A percentile compares a stretch with the other conserved stretches of the same genome.
Conservation (phyloP, 2,329 filamentous ascomycete genomes). For the Pleomassaria siparia region DNA sequence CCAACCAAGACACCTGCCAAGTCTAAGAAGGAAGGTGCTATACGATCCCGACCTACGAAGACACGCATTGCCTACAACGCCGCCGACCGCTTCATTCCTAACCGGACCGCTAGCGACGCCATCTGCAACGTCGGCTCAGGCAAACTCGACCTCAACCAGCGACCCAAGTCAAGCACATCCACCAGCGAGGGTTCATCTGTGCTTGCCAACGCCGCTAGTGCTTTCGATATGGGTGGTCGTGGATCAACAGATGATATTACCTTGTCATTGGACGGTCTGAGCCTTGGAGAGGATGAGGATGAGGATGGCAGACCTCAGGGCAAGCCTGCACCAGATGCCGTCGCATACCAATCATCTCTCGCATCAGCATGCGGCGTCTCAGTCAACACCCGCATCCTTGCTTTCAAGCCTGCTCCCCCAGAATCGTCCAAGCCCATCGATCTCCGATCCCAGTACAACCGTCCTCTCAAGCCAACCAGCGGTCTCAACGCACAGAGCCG, state of each 20-base stretch:
- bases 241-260: constrained; percentile 72
- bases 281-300: constrained; percentile 72
- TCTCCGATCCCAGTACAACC: constrained; percentile 95
- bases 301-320: constrained; percentile 65
- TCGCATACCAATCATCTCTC: constrained; percentile 89
- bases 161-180: constrained; percentile 70
- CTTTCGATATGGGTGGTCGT: constrained; percentile 64
- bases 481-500: constrained; percentile 81
- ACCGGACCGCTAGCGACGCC: constrained; percentile 85
- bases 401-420: constrained; percentile 97
- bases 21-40: constrained; percentile 35
- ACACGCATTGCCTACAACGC: constrained; percentile 59
- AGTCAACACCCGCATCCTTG: constrained; percentile 91
- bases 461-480: constrained; percentile 78
- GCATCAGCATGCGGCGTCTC: constrained; percentile 90
- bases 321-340: constrained; percentile 81
- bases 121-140: constrained; percentile 78
- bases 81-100: constrained; percentile 94
- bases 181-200: constrained; percentile 71
- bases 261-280: constrained; percentile 74
- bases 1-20: constrained; percentile 56
- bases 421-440: constrained; percentile 99
- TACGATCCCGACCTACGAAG: constrained; percentile 40
- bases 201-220: constrained; percentile 71
- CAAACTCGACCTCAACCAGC: constrained; percentile 67